These are phyloP conservation scores for Elsinoe arachidis DNA, from an alignment of 2,329 filamentous ascomycete species.

Conservation along the genomic window DNA sequence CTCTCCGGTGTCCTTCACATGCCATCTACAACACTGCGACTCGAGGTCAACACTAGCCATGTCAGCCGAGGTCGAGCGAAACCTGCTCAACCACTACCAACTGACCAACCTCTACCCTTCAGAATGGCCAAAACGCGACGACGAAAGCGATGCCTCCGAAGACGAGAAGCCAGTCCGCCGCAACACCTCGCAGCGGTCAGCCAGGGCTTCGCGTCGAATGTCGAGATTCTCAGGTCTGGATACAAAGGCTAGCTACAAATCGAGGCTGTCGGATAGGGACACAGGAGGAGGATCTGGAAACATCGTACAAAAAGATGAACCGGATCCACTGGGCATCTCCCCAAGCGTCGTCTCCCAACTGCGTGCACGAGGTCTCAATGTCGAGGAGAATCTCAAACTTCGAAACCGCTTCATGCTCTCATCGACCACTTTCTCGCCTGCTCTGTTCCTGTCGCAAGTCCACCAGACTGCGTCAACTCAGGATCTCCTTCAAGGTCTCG, in stretches of 20 bases:
- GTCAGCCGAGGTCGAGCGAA: conserved; percentile 62
- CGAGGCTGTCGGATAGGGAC: conserved; percentile 54
- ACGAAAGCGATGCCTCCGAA: conserved; percentile 51
- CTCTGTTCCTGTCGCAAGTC: conserved; percentile 83
- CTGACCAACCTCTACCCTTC: conserved; percentile 68
- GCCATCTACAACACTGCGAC: background rate
- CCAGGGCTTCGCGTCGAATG: conserved; percentile 48
- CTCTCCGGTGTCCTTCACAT: background rate
- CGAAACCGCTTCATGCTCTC: conserved; percentile 91
- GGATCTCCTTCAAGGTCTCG: conserved; percentile 69
- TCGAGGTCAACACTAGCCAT: conserved; percentile 25
- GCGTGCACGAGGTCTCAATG: conserved; percentile 63
- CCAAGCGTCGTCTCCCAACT: conserved; percentile 79
- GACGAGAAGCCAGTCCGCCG: conserved; percentile 29
- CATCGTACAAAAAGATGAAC: conserved; percentile 80
- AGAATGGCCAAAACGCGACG: conserved; percentile 79
- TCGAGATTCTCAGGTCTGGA: conserved; percentile 82
- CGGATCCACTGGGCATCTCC: conserved; percentile 79
- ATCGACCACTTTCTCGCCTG: conserved; percentile 89
- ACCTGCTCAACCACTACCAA: conserved; percentile 82
- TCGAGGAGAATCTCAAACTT: conserved; percentile 65
- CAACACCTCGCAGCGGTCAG: conserved; percentile 23
- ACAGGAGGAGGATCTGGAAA: conserved; percentile 62
- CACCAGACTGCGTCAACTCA: conserved; percentile 80
- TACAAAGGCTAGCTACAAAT: conserved; percentile 59